These are phyloP conservation scores for Phyllostachys edulis DNA, from an alignment of 176 grass and related monocot species.

Conservation along the genomic window DNA sequence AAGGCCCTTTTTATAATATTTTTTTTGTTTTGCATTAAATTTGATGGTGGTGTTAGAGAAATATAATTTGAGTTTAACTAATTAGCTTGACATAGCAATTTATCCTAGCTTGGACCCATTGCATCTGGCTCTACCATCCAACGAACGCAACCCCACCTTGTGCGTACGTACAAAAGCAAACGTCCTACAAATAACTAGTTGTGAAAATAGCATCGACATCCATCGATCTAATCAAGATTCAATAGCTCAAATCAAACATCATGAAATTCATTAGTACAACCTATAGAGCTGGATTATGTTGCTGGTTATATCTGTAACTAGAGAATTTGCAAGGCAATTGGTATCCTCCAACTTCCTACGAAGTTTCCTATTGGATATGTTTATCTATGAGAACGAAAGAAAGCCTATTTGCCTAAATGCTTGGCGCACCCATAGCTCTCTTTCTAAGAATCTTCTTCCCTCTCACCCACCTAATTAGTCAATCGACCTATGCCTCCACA, in stretches of 20 bases:
- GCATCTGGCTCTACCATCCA: neutral
- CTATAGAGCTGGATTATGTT: neutral
- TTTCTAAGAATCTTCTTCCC: slow-evolving; percentile 48
- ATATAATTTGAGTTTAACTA: neutral
- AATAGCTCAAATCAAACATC: neutral
- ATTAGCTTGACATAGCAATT: neutral
- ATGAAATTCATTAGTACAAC: neutral
- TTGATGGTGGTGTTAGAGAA: neutral
- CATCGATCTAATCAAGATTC: neutral
- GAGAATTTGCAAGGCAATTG: neutral
- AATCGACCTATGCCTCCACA: neutral
- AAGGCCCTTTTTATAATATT: neutral
- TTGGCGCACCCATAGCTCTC: slow-evolving; percentile 8
- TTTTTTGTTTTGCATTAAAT: neutral
- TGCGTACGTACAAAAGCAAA: neutral
- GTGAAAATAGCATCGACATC: neutral
- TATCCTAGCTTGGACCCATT: neutral
- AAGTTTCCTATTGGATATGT: slow-evolving; percentile 18
- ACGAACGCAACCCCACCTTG: neutral
- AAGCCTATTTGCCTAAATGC: neutral
- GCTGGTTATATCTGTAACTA: neutral
- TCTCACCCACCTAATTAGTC: neutral
- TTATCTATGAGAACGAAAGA: slow-evolving; percentile 1
- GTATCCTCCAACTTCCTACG: neutral
- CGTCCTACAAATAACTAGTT: neutral